Base-by-base conservation (phyloP, 2,329 filamentous ascomycete species). In the Tolypocladium sp. region DNA sequence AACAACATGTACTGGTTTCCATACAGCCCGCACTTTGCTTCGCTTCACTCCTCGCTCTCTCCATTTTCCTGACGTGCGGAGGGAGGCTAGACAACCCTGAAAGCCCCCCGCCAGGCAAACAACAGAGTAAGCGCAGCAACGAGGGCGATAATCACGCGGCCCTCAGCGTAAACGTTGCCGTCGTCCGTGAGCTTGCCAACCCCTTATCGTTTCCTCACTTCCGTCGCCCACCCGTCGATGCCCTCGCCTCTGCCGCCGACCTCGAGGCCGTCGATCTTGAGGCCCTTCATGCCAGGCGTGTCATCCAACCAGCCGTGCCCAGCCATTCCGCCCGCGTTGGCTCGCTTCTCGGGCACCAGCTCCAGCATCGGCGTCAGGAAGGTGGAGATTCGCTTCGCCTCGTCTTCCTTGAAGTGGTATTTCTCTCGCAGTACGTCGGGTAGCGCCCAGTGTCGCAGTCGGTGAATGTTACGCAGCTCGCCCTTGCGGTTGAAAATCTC, bases 401-500 rank as follows among this genome's bases (percentile, higher is more conserved):
- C 92, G 56, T 96, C 81, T 61, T 90, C 85, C 64, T 85, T 87
- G 75, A 96, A 97, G 73, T 97, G 94, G 70, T 99, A 99, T 72
- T 99, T 99, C 74, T 99, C 94, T 61, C 89, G 85, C 38, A 99
- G 80, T 1, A 99, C 94, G 68, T 97, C 93, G 0, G 92, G 86
- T 7, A 99, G 79, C 0, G 92, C 92, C 94, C 94, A 99, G 76
- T 97, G 93, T 57, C 94, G 89, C 63, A 99, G 82, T 52, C 94
- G 86, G 74, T 97, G 94, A 68, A 99, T 99, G 76, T 99, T 97
- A 60, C 94, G 90, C 42, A 99, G 83, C 73, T 99, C 94, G 66
- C 94, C 94, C 74, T 96, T 96, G 65, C 94, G 87, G 73, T 97
- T 97, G 80, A 99, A 99, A 63, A 99, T 99, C 73, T 97, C 94